Conservation (phyloP, 1,284 basidiomycete species). For the Neotropicomus parvogracilis region DNA sequence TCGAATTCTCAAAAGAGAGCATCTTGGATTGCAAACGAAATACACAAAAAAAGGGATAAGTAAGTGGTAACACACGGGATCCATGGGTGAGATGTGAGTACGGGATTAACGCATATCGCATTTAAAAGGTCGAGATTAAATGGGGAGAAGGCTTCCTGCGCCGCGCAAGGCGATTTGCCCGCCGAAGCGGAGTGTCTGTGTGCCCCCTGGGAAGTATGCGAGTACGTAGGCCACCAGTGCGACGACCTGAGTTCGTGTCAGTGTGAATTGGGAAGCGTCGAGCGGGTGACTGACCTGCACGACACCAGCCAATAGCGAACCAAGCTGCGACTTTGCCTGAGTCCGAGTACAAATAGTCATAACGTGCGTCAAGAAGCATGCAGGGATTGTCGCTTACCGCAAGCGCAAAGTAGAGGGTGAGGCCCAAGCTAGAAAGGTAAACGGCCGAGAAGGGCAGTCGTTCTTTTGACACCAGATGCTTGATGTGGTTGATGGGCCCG, state of each 20-base stretch:
- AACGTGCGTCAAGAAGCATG: conserved; percentile 25
- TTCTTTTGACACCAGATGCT: conserved; percentile 83
- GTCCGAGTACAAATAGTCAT: background rate
- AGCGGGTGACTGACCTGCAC: conserved; percentile 52
- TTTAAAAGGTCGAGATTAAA: conserved; percentile 26
- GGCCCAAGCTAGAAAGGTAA: conserved; percentile 76
- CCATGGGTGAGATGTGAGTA: background rate
- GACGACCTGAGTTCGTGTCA: conserved; percentile 49
- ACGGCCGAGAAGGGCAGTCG: conserved; percentile 84
- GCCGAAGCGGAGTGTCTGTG: conserved; percentile 77
- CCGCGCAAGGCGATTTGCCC: conserved; percentile 79
- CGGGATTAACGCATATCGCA: background rate
- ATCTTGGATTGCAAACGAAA: background rate
- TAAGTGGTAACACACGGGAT: background rate
- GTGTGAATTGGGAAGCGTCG: background rate
- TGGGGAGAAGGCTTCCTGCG: conserved; percentile 74
- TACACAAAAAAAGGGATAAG: background rate
- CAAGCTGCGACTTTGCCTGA: conserved; percentile 78
- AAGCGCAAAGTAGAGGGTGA: conserved; percentile 88
- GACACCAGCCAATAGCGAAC: conserved; percentile 76
- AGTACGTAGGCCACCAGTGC: conserved; percentile 83
- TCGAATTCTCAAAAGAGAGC: no score
- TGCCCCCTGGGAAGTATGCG: conserved; percentile 89
- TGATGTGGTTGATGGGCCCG: conserved; percentile 83
- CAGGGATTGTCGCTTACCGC: conserved; percentile 47